Conservation (phyloP, 1,284 basidiomycete species). For the Papiliotrema flavescens region DNA sequence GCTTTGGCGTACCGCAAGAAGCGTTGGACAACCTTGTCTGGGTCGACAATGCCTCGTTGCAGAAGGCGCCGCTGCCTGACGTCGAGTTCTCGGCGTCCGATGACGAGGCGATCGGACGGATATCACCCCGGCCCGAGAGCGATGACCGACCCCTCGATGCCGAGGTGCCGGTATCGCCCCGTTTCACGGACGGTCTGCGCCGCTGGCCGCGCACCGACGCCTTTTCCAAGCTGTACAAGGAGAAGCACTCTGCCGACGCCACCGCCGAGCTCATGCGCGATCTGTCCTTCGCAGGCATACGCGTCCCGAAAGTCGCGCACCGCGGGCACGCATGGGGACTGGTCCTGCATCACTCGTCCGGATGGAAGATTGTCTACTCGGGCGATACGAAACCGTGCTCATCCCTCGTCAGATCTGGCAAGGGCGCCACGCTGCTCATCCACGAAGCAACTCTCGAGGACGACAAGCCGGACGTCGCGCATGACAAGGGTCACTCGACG, state of each 20-base stretch:
- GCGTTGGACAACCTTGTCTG: conserved; percentile 41
- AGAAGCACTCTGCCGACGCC: not conserved
- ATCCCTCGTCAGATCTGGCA: conserved; percentile 63
- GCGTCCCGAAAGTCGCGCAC: conserved; percentile 69
- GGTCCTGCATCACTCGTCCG: conserved; percentile 63
- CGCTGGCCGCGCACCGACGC: conserved; percentile 8
- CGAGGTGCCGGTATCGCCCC: not conserved
- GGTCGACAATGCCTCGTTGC: conserved; percentile 19
- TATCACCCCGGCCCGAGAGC: not conserved
- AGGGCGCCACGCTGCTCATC: conserved; percentile 73
- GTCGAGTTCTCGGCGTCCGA: not conserved
- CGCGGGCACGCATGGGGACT: conserved; percentile 66
- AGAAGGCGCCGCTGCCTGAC: not conserved
- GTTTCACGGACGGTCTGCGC: conserved; percentile 3
- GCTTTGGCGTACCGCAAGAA: conserved; percentile 17
- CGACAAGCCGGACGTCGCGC: conserved; percentile 68
- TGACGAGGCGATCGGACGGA: not conserved
- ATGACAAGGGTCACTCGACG: conserved; percentile 79
- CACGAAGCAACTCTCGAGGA: conserved; percentile 90
- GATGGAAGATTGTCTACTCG: conserved; percentile 78
- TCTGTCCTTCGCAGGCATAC: conserved; percentile 49
- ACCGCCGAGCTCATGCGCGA: conserved; percentile 10
- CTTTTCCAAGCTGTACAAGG: not conserved
- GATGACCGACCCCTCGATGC: conserved; percentile 1
- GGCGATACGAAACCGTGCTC: conserved; percentile 82